Evolutionary conservation across 805 yeast genomes (phyloP).

Genomic region (Metschnikowia proteae): DNA sequence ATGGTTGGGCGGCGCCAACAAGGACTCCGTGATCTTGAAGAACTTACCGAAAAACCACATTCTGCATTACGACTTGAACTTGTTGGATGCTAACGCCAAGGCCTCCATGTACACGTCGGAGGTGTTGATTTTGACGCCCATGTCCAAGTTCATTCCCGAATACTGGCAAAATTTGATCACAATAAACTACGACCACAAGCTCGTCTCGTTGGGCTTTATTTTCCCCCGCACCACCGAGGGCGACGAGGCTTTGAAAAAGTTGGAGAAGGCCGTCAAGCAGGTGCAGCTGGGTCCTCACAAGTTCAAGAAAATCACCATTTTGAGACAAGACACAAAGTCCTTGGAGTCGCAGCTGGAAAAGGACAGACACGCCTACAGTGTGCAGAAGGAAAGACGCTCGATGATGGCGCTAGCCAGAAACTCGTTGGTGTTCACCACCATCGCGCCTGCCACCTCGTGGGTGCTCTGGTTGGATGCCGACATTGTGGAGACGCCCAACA

Average conservation of each 20-base stretch:
- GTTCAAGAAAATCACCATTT: slow-evolving; percentile 78
- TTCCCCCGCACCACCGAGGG: slow-evolving; percentile 82
- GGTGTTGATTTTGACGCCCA: slow-evolving; percentile 83
- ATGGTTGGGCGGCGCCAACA: slow-evolving; percentile 45
- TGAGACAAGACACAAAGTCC: slow-evolving; percentile 86
- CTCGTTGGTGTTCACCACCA: slow-evolving; percentile 81
- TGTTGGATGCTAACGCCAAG: slow-evolving; percentile 63
- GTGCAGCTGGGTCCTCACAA: slow-evolving; percentile 63
- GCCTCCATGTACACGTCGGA: slow-evolving; percentile 77
- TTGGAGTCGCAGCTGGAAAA: slow-evolving; percentile 73
- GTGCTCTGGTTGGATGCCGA: slow-evolving; percentile 96
- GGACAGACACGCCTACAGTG: slow-evolving; percentile 83
- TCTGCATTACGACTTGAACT: slow-evolving; percentile 80
- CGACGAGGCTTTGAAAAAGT: slow-evolving; percentile 64
- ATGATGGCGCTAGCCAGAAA: slow-evolving; percentile 95
- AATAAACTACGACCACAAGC: slow-evolving; percentile 77
- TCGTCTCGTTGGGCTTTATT: slow-evolving; percentile 86
- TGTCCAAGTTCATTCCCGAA: slow-evolving; percentile 77
- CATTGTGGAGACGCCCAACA: slow-evolving; percentile 80
- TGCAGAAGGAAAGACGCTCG: slow-evolving; percentile 83
- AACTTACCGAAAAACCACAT: slow-evolving; percentile 70
- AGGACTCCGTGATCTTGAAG: slow-evolving; percentile 53
- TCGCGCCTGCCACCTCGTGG: slow-evolving; percentile 91
- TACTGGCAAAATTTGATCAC: slow-evolving; percentile 84
- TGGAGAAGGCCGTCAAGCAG: slow-evolving; percentile 72